Evolutionary conservation across 805 yeast genomes (phyloP), one percentile per base, ranked within the genome.

Genomic region (Schwanniomyces pseudopolymorphus): DNA sequence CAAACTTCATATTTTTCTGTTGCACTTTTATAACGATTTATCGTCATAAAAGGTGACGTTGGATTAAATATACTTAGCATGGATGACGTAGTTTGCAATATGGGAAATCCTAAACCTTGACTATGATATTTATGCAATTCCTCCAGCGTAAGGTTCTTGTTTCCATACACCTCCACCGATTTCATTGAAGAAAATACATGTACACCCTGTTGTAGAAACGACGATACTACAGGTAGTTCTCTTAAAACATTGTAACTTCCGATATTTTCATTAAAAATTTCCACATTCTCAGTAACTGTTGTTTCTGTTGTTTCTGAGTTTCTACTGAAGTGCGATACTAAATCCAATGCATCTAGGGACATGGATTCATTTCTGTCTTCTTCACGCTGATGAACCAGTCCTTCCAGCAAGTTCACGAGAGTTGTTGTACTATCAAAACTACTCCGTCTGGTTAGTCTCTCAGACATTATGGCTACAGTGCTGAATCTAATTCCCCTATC

Each of bases 31-130:
- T 52, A 52, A 16, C 46, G 38, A 37, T 52, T 40, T 14, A 63
- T 57, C 16, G 57, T 51, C 52, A 65, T 57, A 39, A 63, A 58
- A 2, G 72, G 72, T 7, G 69, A 53, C 41, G 60, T 64, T 33
- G 56, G 56, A 51, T 57, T 64, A 49, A 67, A 62, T 7, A 60
- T 48, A 33, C 60, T 56, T 40, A 59, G 41, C 35, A 60, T 47
- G 11, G 63, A 53, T 38, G 56, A 43, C 13, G 59, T 51, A 1
- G 64, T 54, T 25, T 57, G 62, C 21, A 61, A 49, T 5, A 56
- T 17, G 1, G 63, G 61, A 11, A 17, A 14, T 16, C 39, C 54
- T 13, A 39, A 24, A 8, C 33, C 40, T 36, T 43, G 33, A 5
- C 16, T 44, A 24, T 31, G 40, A 36, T 50, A 39, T 39, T 41